Base-by-base conservation (phyloP, 1,284 basidiomycete genomes). In the Austroboletus novae-zelandiae region DNA sequence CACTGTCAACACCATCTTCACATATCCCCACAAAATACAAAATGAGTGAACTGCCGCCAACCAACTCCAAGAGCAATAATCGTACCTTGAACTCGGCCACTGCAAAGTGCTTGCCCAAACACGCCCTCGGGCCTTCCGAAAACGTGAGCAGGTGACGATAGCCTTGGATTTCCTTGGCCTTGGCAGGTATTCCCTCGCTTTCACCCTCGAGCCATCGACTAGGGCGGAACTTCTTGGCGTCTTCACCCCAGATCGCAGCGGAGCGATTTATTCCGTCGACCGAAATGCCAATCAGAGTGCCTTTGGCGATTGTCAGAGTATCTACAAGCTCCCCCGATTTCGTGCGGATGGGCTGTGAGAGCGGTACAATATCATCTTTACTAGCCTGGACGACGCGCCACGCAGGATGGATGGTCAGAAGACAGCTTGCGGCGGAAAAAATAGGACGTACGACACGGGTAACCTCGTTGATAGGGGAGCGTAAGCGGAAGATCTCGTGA, bases 281-380 rank as follows among this genome's bases (percentile, higher is more conserved):
- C 0, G 80, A 73, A 0, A 74, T 62, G 3, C 57, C 60, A 13
- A 83, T 56, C 1, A 59, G 49, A 0, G 75, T 72, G 4, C 78
- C 78, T 56, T 77, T 77, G 3, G 69, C 58, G 35, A 83, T 64
- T 5, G 67, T 51, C 39, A 83, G 58, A 29, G 67, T 68, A 32
- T 69, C 61, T 14, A 75, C 65, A 0, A 57, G 52, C 32, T 71
- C 55, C 1, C 78, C 78, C 0, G 65, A 56, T 2, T 60, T 47
- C 1, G 72, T 72, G 79, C 44, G 40, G 37, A 55, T 4, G 1
- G 47, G 43, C 29, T 56, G 20, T 69, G 0, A 79, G 77, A 39
- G 20, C 11, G 37, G 20, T n/a, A 83, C 69, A 1, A 81, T 57
- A 48, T 81, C 79, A 55, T 82, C 78, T 68, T 81, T 63, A 30